Evolutionary conservation across 2,329 filamentous ascomycete genomes (phyloP).

Genomic region (Ophiostoma ips): DNA sequence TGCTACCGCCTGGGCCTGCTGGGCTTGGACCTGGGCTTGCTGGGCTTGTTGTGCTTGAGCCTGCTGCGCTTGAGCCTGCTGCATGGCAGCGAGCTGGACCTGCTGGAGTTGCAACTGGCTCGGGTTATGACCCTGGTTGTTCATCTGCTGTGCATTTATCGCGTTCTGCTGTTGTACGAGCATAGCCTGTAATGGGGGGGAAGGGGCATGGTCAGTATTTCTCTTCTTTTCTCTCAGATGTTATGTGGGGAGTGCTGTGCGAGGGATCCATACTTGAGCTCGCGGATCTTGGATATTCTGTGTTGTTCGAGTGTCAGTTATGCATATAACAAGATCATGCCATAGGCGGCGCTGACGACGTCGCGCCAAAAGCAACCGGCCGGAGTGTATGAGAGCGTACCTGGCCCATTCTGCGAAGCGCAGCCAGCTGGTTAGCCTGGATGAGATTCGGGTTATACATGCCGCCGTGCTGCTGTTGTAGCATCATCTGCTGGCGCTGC

Average conservation of each 20-base stretch:
- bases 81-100: slow-evolving; percentile 18
- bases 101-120: slow-evolving; percentile 20
- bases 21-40: slow-evolving; percentile 26
- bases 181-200: slow-evolving; percentile 27
- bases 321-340: too few relatives aligned
- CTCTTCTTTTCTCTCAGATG: too few relatives aligned
- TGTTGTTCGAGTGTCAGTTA: background rate
- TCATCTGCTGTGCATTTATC: slow-evolving; percentile 28
- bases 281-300: slow-evolving; percentile 9
- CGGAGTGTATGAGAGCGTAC: background rate
- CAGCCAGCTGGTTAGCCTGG: slow-evolving; percentile 22
- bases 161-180: slow-evolving; percentile 35
- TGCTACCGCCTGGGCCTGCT: slow-evolving; percentile 4
- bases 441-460: slow-evolving; percentile 43
- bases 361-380: too few relatives aligned
- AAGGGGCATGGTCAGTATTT: too few relatives aligned
- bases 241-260: background rate
- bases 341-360: too few relatives aligned
- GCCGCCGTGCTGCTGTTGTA: slow-evolving; percentile 32
- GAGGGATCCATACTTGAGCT: slow-evolving; percentile 15
- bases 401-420: slow-evolving; percentile 25
- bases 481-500: slow-evolving; percentile 35
- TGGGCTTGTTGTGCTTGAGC: slow-evolving; percentile 19
- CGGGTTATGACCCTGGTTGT: slow-evolving; percentile 20
- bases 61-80: slow-evolving; percentile 22